Evolutionary conservation across 305 asterid species (phyloP), one percentile per base, ranked within the genome.

Genomic region (Galium porrigens): DNA sequence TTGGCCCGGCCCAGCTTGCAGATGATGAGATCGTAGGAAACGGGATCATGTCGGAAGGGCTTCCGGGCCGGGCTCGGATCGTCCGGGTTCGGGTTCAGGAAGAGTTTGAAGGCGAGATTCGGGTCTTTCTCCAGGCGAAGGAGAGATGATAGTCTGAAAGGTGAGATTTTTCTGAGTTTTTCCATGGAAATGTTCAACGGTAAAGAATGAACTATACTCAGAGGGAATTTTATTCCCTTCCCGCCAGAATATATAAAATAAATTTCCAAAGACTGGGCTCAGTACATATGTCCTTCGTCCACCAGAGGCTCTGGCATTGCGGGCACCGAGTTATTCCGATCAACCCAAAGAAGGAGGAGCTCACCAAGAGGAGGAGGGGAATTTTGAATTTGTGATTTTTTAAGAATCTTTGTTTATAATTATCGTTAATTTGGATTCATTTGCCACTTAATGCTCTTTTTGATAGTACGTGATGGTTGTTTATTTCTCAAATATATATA

Each of bases 21-120:
- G 77, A 89, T 82, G 80, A 86, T 85, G 72, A 85, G 86, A 66
- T 89, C 94, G 78, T 86, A 89, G 65, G 86, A 84, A 53, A 78
- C 83, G 65, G 70, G 78, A 56, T 87, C 78, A 85, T 85, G 70
- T n/a, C 86, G 86, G 44, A 86, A 82, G 53, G 89, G 86, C 66
- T 86, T 79, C 41, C 70, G 10, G 12, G 64, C 61, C 34, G 78
- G 74, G 72, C 68, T 67, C 5, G 76, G 72, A 60, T 73, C 79
- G 69, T 72, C 14, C 36, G 84, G 80, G 34, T 74, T 76, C 14
- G 96, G 94, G 64, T 82, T 82, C 39, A 85, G 87, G 83, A 89
- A 85, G 77, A 85, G 95, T 20, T 76, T 67, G 66, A 89, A 77
- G 37, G 96, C 95, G 42, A 69, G 55, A 39, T 71, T 79, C 1